Conservation (phyloP, 495 filamentous ascomycete species). For the Collariella sp. region DNA sequence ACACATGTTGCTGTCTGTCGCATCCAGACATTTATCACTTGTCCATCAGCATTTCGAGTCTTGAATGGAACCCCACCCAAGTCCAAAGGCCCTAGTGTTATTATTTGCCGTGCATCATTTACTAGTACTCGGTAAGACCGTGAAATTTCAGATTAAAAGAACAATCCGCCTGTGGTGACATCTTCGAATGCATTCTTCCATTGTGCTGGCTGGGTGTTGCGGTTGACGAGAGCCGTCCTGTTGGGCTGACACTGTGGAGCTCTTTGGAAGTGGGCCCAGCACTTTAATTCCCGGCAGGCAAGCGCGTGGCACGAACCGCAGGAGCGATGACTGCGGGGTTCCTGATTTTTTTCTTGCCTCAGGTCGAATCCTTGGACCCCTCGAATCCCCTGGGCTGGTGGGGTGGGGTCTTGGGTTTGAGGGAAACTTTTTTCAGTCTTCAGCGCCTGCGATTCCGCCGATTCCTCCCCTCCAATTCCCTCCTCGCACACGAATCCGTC, state of each 20-base stretch:
- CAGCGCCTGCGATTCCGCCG: neutral
- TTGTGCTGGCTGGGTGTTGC: too few species aligned
- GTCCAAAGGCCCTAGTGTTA: too few species aligned
- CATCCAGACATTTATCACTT: too few species aligned
- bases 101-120: too few species aligned
- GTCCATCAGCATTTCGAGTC: too few species aligned
- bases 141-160: too few species aligned
- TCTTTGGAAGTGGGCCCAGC: neutral
- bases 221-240: too few species aligned
- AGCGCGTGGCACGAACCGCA: neutral
- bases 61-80: too few species aligned
- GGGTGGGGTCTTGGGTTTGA: neutral
- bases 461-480: neutral
- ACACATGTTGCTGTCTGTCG: too few species aligned
- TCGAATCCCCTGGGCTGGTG: neutral
- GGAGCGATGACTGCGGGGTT: conserved; percentile 10
- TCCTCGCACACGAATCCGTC: neutral
- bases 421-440: conserved; percentile 11
- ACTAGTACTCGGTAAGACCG: too few species aligned
- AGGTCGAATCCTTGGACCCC: neutral
- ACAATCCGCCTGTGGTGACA: too few species aligned
- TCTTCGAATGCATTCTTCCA: too few species aligned
- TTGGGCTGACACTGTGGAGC: neutral
- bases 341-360: conserved; percentile 2
- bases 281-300: neutral